These are phyloP conservation scores for Cyamopsis tetragonoloba DNA, from an alignment of 306 rosid species.

Conservation along the genomic window DNA sequence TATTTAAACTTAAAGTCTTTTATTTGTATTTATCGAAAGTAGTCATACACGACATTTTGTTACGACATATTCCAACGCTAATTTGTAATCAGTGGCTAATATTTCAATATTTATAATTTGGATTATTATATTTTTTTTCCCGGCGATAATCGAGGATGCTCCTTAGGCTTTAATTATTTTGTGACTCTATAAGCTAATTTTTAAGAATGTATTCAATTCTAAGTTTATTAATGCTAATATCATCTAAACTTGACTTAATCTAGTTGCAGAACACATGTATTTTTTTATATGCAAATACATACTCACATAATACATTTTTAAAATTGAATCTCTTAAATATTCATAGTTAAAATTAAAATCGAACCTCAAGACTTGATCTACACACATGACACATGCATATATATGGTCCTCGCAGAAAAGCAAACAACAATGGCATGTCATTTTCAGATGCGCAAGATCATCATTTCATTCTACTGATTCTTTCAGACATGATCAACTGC, in stretches of 20 bases:
- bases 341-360: no score
- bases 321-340: no score
- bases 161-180: no score
- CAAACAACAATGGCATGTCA: slow-evolving; percentile 15
- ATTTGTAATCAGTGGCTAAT: not conserved
- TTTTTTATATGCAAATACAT: no score
- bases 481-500: slow-evolving; percentile 2
- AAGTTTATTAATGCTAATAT: no score
- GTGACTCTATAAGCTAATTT: no score
- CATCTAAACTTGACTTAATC: no score
- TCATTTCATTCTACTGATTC: slow-evolving; percentile 10
- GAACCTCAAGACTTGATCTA: no score
- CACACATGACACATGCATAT: not conserved
- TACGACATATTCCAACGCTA: not conserved
- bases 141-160: not conserved
- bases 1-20: slow-evolving; percentile 19
- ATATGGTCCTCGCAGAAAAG: not conserved
- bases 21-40: slow-evolving; percentile 41
- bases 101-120: not conserved
- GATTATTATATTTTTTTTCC: not conserved
- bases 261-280: not conserved
- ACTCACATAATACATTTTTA: no score
- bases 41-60: slow-evolving; percentile 22
- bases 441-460: slow-evolving; percentile 16
- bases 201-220: no score